Base-by-base conservation (phyloP, 176 grass and related monocot species). In the Guadua angustifolia region DNA sequence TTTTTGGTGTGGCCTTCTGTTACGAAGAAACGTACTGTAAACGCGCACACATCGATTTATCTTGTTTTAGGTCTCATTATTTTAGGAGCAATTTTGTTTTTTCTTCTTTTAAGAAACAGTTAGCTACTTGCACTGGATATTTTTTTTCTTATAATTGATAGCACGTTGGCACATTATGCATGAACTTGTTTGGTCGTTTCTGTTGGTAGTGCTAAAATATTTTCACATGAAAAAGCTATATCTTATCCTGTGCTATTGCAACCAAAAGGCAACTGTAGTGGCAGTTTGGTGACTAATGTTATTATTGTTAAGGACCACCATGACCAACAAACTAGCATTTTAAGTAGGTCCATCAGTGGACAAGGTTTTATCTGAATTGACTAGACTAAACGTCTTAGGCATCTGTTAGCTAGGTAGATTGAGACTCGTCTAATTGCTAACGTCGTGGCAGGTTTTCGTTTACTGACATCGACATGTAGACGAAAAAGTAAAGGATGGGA, bases 341-440 rank as follows among this genome's bases (percentile, higher is more conserved):
- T 75, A 59, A 73, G 84, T 69, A 83, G 50, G 50, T 87, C 50
- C 29, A 74, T 87, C 74, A 68, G 60, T 43, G 74, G 38, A 50
- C 73, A 66, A 67, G 25, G 83, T 78, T 90, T 75, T n/a, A 74
- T 87, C 43, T 74, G 79, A 82, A 87, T 79, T 87, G 74, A 90
- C 88, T 43, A 69, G 84, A 79, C 84, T 32, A 74, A 73, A 87
- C 69, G n/a, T 84, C 82, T 74, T 12, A 33, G 5, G 60, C 21
- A 47, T 81, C 69, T 80, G 58, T 45, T 74, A 29, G n/a, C 45
- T 74, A 29, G n/a, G 38, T 51, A 22, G 88, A 79, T 18, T 2
- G 18, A 61, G 79, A 73, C 61, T 33, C 38, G 2, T 73, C 43
- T 38, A 83, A 64, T 77, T 63, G 78, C 76, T 55, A 82, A 58